Percentiles rank a stretch among this genome's conserved stretches.
phyloP scores from a whole-genome alignment of 2,329 filamentous ascomycete genomes.

The Apiospora pterosperma region DNA sequence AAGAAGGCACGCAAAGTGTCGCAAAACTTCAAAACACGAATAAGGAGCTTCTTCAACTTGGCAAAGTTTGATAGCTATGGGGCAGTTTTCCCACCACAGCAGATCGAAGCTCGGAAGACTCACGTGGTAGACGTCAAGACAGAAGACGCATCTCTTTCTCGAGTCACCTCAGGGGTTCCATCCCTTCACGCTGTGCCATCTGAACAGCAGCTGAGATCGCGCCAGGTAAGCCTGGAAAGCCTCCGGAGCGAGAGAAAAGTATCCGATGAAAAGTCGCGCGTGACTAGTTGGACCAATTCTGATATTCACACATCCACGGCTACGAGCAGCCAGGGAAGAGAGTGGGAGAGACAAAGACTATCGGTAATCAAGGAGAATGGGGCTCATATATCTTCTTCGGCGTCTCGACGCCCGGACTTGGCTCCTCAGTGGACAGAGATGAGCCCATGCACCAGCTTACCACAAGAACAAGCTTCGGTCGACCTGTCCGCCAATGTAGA shows the following conservation, averaged over 20 bases:
- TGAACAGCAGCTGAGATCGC: constrained; percentile 45
- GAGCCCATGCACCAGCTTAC: neutral
- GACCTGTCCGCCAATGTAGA: constrained; percentile 36
- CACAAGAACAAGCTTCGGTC: neutral
- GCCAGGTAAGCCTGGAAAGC: constrained; percentile 53
- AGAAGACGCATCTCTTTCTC: constrained; percentile 34
- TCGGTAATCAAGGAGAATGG: constrained; percentile 61
- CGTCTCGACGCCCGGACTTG: constrained; percentile 17
- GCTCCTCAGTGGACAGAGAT: neutral
- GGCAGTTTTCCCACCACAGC: constrained; percentile 44
- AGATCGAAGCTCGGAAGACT: constrained; percentile 43
- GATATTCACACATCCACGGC: constrained; percentile 52
- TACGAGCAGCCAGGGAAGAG: constrained; percentile 33
- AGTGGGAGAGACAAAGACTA: constrained; percentile 54
- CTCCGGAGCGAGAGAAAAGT: constrained; percentile 35
- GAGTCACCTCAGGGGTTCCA: constrained; percentile 46
- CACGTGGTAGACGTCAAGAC: constrained; percentile 20
- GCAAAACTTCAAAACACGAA: constrained; percentile 54
- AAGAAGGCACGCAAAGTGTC: constrained; percentile 60
- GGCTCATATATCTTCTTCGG: constrained; percentile 37
- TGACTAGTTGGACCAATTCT: constrained; percentile 71
- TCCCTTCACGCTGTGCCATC: constrained; percentile 46
- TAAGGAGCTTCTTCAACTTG: constrained; percentile 56
- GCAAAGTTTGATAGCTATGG: constrained; percentile 32
- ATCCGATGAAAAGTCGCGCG: constrained; percentile 56